Base-by-base conservation (phyloP, 2,329 filamentous ascomycete species). In the Ophiosphaerella korrae region DNA sequence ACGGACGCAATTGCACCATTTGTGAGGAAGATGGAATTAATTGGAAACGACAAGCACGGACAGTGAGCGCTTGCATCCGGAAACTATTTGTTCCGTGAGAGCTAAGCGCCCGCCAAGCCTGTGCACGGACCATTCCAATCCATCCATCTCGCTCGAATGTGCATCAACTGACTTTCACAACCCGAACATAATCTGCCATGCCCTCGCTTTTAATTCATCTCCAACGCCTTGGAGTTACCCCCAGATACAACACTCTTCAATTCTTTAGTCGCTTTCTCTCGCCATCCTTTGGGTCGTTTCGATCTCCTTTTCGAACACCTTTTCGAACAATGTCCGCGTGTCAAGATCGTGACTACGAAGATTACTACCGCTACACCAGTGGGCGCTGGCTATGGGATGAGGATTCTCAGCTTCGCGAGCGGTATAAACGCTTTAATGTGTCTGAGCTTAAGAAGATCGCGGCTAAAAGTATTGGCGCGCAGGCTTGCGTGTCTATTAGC, bases 341-440 rank as follows among this genome's bases (percentile, higher is more conserved):
- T 6, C 26, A 43, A 40, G 32, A 52, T 11, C 21, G 24, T 47
- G 38, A 39, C 14, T 43, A 40, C 36, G 40, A 48, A 16, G 42
- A 60, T 31, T 53, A 36, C 41, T 59, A 52, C 40, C 42, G 37
- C 34, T 55, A 60, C 41, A 55, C 44, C 48, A 74, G 24, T 70
- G 69, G 54, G 1, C 50, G 54, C 16, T 60, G 52, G 57, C 52
- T 60, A 14, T 60, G 54, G 71, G 57, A 75, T 42, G 74, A 77
- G 56, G 59, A 71, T 23, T 47, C 56, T 18, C 63, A 71, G 45
- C 60, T 73, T 26, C 61, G 57, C 47, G 64, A 70, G 14, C 66
- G 74, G 41, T 73, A 69, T 39, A 50, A 49, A 24, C 36, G 37
- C 7, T 77, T 77, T 48, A 66, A 77, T 52, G 63, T 77, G 3